Base-by-base conservation (phyloP, 2,329 filamentous ascomycete genomes). In the Cytospora piceae region DNA sequence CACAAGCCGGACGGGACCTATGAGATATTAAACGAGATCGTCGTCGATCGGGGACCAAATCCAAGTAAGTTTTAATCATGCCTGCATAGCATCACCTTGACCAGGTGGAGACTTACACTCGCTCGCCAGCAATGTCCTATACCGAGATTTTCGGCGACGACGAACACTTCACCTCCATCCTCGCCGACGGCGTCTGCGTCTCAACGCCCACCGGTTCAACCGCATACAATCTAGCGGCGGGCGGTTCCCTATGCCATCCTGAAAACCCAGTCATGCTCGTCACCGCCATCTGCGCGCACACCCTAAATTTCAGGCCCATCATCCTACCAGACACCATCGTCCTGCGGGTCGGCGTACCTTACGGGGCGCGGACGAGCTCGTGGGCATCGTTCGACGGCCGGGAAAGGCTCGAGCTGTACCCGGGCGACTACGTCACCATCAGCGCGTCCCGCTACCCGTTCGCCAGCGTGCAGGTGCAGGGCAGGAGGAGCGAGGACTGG, bases 341-440 rank as follows among this genome's bases (percentile, higher is more conserved):
- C 1, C 82, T 99, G 67, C 88, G 95, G 46, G 85, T 97, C 22
- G 95, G 94, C 14, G 94, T 98, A n/a, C 95, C 95, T 0, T 98
- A 97, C 76, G 90, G 96, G 76, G 92, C 94, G 11, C 84, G 95
- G 58, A 93, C 93, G 5, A 90, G 88, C 71, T 94, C 91, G 51
- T 99, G 95, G 94, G 95, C 94, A n/a, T 96, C 93, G 77, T 99
- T 99, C 75, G 95, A 99, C 77, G 95, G 95, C 1, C 86, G 93
- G 68, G 93, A 97, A 81, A 87, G 93, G 79, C 79, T 92, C n/a
- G 91, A 95, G 79, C 82, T 95, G 46, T 76, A 80, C 58, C 90
- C 91, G 0, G 92, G 92, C 20, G 92, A 95, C 77, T 95, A 95
- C 74, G 91, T 94, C 6, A 94, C 91, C 1, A 90, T 95, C 68